Conservation (phyloP, 306 rosid species). For the Phaseolus lunatus region DNA sequence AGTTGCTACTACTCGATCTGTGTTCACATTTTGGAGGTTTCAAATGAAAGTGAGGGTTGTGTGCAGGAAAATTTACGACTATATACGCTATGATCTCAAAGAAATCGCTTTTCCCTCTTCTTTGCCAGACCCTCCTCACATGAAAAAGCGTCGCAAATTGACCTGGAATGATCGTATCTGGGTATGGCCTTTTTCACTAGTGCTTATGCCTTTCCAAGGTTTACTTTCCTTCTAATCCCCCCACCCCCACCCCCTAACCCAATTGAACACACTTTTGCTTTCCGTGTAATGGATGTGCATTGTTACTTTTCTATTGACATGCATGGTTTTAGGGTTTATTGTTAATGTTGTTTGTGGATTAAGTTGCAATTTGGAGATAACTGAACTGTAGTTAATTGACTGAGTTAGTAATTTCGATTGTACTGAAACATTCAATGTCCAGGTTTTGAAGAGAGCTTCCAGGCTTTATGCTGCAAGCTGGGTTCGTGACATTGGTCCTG, state of each 20-base stretch:
- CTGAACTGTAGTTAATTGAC: not conserved
- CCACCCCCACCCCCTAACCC: not conserved
- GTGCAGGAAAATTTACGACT: slow-evolving; percentile 68
- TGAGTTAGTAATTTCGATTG: not conserved
- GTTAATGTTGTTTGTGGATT: not conserved
- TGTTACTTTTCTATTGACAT: not conserved
- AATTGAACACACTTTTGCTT: not conserved
- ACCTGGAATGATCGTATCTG: slow-evolving; percentile 67
- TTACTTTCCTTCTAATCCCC: no score
- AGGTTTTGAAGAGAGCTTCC: slow-evolving; percentile 85
- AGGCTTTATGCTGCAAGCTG: slow-evolving; percentile 91
- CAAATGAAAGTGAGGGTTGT: slow-evolving; percentile 79
- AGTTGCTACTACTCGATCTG: not conserved
- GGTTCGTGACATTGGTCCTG: slow-evolving; percentile 96
- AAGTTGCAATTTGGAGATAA: slow-evolving; percentile 8
- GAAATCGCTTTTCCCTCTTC: slow-evolving; percentile 93
- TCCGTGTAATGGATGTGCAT: not conserved
- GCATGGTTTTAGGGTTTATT: not conserved
- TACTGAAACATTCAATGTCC: slow-evolving; percentile 20
- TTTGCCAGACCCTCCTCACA: slow-evolving; percentile 83
- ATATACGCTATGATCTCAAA: slow-evolving; percentile 80
- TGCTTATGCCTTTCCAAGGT: not conserved
- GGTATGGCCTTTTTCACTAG: slow-evolving; percentile 48
- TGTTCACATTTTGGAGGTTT: not conserved
- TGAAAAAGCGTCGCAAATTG: slow-evolving; percentile 73